These are phyloP conservation scores for Mycena galericulata DNA, from an alignment of 768 basidiomycete genomes.

Conservation along the genomic window DNA sequence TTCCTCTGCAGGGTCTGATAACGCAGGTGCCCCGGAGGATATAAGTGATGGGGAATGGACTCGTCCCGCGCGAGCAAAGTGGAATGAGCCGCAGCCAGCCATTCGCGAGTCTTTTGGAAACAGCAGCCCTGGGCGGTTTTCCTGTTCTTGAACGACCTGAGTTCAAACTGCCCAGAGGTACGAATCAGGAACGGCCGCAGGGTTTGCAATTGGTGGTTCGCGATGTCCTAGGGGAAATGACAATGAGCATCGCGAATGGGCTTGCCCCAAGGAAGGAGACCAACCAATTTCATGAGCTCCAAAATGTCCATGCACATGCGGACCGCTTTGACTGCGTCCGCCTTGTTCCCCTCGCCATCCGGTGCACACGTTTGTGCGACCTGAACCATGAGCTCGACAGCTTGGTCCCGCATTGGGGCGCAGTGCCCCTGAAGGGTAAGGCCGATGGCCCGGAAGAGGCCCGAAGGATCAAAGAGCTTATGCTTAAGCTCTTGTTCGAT, in stretches of 20 bases:
- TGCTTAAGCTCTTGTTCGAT: conserved; percentile 87
- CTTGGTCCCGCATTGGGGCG: conserved; percentile 90
- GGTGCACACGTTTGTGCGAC: conserved; percentile 71
- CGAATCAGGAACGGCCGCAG: conserved; percentile 91
- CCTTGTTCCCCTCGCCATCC: conserved; percentile 64
- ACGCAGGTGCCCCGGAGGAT: conserved; percentile 54
- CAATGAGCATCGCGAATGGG: conserved; percentile 31
- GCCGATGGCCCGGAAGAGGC: conserved; percentile 83
- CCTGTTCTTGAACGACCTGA: conserved; percentile 77
- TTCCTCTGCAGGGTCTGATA: conserved; percentile 63
- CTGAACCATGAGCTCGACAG: conserved; percentile 86
- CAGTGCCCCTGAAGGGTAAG: conserved; percentile 89
- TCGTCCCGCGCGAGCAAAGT: conserved; percentile 54
- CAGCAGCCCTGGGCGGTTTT: conserved; percentile 51
- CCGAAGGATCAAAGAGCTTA: conserved; percentile 81
- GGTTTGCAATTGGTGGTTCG: conserved; percentile 94
- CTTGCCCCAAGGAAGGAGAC: conserved; percentile 47
- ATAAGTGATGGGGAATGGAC: conserved; percentile 57
- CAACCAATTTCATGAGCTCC: conserved; percentile 94
- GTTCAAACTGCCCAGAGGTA: conserved; percentile 83
- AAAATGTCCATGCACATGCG: conserved; percentile 90
- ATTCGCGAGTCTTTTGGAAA: conserved; percentile 69
- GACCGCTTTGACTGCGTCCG: conserved; percentile 79
- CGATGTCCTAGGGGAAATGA: conserved; percentile 78
- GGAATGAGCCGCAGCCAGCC: conserved; percentile 69